Percentiles rank a stretch among this genome's conserved stretches.
Evolutionary conservation across 2,329 filamentous ascomycete genomes (phyloP).

Genomic region (Stenocarpella maydis): DNA sequence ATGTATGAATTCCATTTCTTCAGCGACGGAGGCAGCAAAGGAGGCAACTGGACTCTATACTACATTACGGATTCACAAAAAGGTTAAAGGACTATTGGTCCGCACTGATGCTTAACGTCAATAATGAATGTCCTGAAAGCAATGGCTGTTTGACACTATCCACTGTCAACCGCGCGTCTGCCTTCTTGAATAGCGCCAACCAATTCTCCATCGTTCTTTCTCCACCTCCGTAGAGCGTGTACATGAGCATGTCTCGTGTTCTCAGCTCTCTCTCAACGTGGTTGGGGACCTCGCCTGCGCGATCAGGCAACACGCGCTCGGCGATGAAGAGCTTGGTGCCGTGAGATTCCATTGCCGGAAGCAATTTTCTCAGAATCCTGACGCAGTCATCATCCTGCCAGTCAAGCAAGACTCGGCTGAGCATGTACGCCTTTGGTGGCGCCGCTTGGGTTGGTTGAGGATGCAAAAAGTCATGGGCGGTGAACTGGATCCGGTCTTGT

Average conservation of each 20-base stretch:
- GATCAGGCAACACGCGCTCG: slow-evolving; percentile 36
- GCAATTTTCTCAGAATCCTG: slow-evolving; percentile 45
- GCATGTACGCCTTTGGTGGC: slow-evolving; percentile 45
- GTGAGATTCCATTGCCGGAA: slow-evolving; percentile 44
- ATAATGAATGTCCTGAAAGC: background rate
- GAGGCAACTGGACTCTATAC: too few relatives aligned
- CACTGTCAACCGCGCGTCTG: slow-evolving; percentile 31
- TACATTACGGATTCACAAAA: background rate
- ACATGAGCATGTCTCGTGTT: slow-evolving; percentile 31
- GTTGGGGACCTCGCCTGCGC: slow-evolving; percentile 28
- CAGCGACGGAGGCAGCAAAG: too few relatives aligned
- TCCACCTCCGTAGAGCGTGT: slow-evolving; percentile 33
- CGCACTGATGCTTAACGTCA: background rate
- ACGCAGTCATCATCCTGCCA: slow-evolving; percentile 48
- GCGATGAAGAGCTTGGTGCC: slow-evolving; percentile 32
- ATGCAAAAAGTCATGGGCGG: slow-evolving; percentile 47
- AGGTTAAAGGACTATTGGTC: background rate
- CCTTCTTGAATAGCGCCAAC: slow-evolving; percentile 29
- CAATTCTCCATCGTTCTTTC: slow-evolving; percentile 33
- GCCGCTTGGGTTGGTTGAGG: slow-evolving; percentile 42
- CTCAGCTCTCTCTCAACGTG: slow-evolving; percentile 30
- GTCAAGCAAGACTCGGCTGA: slow-evolving; percentile 51
- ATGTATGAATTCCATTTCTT: too few relatives aligned
- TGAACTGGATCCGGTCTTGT: background rate
- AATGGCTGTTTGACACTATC: background rate